Percentiles rank a stretch among this genome's conserved stretches.
These are phyloP conservation scores for Ogataea pini DNA, from an alignment of 805 yeast species.

Conservation along the genomic window DNA sequence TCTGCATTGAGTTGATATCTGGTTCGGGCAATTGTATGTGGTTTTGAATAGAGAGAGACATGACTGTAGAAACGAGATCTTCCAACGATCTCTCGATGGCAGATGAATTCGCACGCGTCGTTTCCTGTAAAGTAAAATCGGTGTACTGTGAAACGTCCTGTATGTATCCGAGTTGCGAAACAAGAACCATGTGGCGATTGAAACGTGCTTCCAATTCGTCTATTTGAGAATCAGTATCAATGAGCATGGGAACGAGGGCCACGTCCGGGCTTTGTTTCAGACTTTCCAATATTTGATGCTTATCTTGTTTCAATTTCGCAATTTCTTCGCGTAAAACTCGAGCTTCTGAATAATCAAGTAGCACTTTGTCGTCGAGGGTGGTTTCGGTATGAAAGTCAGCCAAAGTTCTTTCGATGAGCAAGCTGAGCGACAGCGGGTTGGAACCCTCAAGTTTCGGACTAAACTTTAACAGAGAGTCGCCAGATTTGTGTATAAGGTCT, in stretches of 20 bases:
- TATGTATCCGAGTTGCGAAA: constrained; percentile 48
- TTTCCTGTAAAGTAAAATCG: neutral
- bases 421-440: constrained; percentile 17
- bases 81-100: constrained; percentile 39
- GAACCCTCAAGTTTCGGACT: constrained; percentile 12
- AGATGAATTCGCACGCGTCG: constrained; percentile 3
- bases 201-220: constrained; percentile 23
- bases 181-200: constrained; percentile 44
- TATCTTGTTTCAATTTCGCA: constrained; percentile 9
- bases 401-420: constrained; percentile 22
- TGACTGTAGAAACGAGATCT: constrained; percentile 46
- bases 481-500: constrained; percentile 13
- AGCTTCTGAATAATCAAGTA: constrained; percentile 19
- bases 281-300: constrained; percentile 4
- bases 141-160: constrained; percentile 32
- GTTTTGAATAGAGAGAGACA: constrained; percentile 46
- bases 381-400: constrained; percentile 18
- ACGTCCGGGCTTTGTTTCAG: constrained; percentile 1
- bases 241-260: constrained; percentile 5
- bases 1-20: constrained; percentile 23
- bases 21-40: constrained; percentile 42
- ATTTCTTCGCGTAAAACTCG: constrained; percentile 11
- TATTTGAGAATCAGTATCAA: constrained; percentile 12
- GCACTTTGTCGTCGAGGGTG: neutral
- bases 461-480: constrained; percentile 12